phyloP scores from a whole-genome alignment of 2,329 filamentous ascomycete genomes.

The Xylaria sp. region DNA sequence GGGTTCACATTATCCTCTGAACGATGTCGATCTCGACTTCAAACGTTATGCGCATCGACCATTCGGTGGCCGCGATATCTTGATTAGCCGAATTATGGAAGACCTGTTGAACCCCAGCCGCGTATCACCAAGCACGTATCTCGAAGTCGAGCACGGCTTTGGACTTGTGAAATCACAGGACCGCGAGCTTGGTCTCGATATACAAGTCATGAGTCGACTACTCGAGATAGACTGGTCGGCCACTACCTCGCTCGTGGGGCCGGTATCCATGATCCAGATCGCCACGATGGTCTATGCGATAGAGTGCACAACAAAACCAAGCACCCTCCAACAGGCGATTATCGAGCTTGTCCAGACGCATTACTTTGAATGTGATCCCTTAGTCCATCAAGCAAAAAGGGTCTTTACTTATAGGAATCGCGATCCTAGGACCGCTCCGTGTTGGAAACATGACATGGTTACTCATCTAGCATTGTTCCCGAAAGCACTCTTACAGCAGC shows the following conservation, averaged over 20 bases:
- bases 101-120: conserved; percentile 44
- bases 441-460: conserved; percentile 40
- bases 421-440: neutral
- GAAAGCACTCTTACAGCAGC: conserved; percentile 20
- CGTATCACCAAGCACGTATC: conserved; percentile 32
- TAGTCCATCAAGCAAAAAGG: conserved; percentile 18
- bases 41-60: conserved; percentile 49
- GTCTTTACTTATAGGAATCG: neutral
- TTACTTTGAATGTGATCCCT: conserved; percentile 25
- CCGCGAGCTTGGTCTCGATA: conserved; percentile 42
- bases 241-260: neutral
- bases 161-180: conserved; percentile 38
- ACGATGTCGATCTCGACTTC: conserved; percentile 49
- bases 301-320: neutral
- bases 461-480: conserved; percentile 35
- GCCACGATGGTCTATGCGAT: neutral
- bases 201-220: conserved; percentile 44
- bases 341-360: conserved; percentile 22
- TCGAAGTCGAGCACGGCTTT: conserved; percentile 26
- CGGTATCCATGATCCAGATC: neutral
- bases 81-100: conserved; percentile 48
- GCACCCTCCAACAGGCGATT: conserved; percentile 15
- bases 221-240: conserved; percentile 39
- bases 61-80: conserved; percentile 46
- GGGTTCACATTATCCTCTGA: conserved; percentile 49